Percentiles rank a stretch among this genome's conserved stretches.
Evolutionary conservation across 257 asterid species (phyloP).

Genomic region (Pogostemon cablin): DNA sequence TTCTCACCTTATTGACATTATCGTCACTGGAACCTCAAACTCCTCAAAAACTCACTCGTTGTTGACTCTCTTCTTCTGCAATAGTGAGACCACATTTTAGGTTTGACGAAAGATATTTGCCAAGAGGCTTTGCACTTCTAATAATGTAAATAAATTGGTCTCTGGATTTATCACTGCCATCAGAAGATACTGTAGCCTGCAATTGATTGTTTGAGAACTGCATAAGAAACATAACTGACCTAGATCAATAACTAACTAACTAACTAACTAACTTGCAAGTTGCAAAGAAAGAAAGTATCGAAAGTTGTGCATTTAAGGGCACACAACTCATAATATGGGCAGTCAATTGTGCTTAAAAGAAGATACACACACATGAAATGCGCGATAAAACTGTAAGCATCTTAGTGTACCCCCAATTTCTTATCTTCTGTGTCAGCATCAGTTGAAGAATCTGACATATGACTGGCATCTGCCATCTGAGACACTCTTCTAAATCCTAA

Average conservation of each 20-base stretch:
- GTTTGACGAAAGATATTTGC: no score
- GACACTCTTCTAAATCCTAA: slow-evolving; percentile 38
- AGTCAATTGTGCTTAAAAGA: background rate
- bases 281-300: slow-evolving; percentile 13
- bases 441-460: slow-evolving; percentile 79
- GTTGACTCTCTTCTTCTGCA: no score
- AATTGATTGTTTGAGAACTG: slow-evolving; percentile 63
- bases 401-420: slow-evolving; percentile 53
- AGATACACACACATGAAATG: background rate
- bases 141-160: slow-evolving; percentile 47
- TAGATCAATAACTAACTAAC: slow-evolving; percentile 21
- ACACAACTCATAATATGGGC: slow-evolving; percentile 13
- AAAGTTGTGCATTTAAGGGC: slow-evolving; percentile 3
- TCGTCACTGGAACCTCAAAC: no score
- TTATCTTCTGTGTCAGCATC: slow-evolving; percentile 94
- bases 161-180: slow-evolving; percentile 92
- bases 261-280: background rate
- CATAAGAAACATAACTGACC: slow-evolving; percentile 30
- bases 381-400: background rate
- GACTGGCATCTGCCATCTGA: slow-evolving; percentile 81
- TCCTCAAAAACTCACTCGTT: no score
- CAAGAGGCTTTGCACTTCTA: no score
- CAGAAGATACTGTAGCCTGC: slow-evolving; percentile 66
- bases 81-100: no score
- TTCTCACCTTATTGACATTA: no score